Evolutionary conservation across 495 filamentous ascomycete species (phyloP).

Genomic region (Penicillium subrubescens): DNA sequence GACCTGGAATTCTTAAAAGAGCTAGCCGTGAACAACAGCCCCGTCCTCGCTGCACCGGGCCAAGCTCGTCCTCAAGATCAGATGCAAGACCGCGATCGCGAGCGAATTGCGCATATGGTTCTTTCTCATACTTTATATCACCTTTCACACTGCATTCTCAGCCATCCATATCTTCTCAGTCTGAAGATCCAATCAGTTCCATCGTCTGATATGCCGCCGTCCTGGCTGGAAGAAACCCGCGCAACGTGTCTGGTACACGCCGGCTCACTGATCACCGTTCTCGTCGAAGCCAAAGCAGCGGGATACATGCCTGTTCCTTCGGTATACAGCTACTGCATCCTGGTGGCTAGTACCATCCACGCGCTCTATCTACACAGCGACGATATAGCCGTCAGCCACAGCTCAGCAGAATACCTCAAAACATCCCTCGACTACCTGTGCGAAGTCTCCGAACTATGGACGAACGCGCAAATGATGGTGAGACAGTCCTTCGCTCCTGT

Average conservation of each 20-base stretch:
- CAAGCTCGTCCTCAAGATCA: constrained; percentile 7
- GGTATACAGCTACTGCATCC: constrained; percentile 31
- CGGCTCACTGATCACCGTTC: constrained; percentile 18
- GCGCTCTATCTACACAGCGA: constrained; percentile 21
- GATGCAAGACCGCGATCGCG: constrained; percentile 15
- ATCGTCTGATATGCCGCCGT: constrained; percentile 9
- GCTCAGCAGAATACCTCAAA: constrained; percentile 24
- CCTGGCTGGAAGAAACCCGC: constrained; percentile 19
- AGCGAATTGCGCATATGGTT: constrained; percentile 28
- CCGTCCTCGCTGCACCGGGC: constrained; percentile 9
- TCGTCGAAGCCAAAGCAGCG: constrained; percentile 30
- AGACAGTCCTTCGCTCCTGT: not conserved
- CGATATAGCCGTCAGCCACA: constrained; percentile 10
- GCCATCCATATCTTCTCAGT: constrained; percentile 32
- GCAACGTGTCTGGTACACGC: constrained; percentile 17
- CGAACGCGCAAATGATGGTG: constrained; percentile 27
- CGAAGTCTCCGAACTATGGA: constrained; percentile 28
- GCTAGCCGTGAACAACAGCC: constrained; percentile 17
- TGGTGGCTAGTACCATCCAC: constrained; percentile 31
- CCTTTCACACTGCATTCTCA: constrained; percentile 31
- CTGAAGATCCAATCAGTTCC: constrained; percentile 12
- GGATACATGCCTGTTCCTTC: constrained; percentile 28
- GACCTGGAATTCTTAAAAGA: constrained; percentile 29
- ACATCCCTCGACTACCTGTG: constrained; percentile 22
- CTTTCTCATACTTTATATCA: constrained; percentile 32